Percentiles rank a stretch among this genome's conserved stretches.
phyloP scores from a whole-genome alignment of 169 alveolate genomes.

The Plasmodium billcollinsi region DNA sequence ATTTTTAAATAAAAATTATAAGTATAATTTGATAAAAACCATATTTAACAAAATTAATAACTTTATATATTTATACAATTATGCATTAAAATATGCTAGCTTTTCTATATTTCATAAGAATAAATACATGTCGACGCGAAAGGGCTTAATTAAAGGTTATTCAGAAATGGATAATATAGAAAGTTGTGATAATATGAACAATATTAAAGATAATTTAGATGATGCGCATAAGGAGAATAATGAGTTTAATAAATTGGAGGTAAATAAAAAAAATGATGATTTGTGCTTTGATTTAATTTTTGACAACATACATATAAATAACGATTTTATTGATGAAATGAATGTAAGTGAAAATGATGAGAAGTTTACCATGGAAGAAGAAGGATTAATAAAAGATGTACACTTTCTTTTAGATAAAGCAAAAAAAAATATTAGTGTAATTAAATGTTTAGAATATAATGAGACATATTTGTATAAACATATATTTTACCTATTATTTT shows the following conservation, averaged over 20 bases:
- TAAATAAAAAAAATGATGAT: neutral
- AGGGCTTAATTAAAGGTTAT: slow-evolving; percentile 38
- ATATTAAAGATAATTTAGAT: neutral
- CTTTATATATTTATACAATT: slow-evolving; percentile 70
- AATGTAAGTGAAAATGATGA: slow-evolving; percentile 68
- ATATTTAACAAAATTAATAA: slow-evolving; percentile 70
- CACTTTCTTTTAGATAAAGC: slow-evolving; percentile 63
- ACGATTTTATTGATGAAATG: slow-evolving; percentile 69
- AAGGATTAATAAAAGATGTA: slow-evolving; percentile 49
- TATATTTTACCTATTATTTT: slow-evolving; percentile 48
- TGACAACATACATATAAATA: slow-evolving; percentile 42
- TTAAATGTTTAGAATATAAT: slow-evolving; percentile 67
- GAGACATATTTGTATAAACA: slow-evolving; percentile 53
- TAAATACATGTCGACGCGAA: slow-evolving; percentile 50
- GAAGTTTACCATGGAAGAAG: slow-evolving; percentile 41
- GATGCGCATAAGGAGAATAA: neutral
- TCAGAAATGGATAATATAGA: neutral
- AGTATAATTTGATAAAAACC: slow-evolving; percentile 33
- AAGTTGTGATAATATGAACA: neutral
- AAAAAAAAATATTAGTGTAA: slow-evolving; percentile 75
- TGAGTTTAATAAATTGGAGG: too few species aligned
- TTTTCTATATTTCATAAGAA: slow-evolving; percentile 74
- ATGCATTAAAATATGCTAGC: slow-evolving; percentile 63
- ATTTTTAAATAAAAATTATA: slow-evolving; percentile 53
- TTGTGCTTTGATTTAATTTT: slow-evolving; percentile 1